A percentile compares a stretch with the other conserved stretches of the same genome.
These are phyloP conservation scores for Monilinia fructigena DNA, from an alignment of 2,329 filamentous ascomycete species.

Conservation along the genomic window DNA sequence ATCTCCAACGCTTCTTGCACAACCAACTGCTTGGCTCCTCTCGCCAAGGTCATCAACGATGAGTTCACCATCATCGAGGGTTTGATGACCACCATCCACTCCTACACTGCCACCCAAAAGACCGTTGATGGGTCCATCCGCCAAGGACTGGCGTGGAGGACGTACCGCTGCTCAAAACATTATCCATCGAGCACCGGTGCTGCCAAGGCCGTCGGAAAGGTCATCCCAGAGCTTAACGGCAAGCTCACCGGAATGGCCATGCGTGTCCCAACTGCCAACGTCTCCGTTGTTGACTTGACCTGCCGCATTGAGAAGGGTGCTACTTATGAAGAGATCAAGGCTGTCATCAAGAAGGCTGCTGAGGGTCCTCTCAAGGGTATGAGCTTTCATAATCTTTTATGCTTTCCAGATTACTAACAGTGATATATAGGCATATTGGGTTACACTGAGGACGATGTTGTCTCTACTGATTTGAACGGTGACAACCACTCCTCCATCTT, in stretches of 20 bases:
- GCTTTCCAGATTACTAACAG: slow-evolving; percentile 23
- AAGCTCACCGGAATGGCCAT: slow-evolving; percentile 99
- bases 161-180: slow-evolving; percentile 99
- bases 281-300: slow-evolving; percentile 98
- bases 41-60: slow-evolving; percentile 99
- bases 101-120: slow-evolving; percentile 99
- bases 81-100: slow-evolving; percentile 99
- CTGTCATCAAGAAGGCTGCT: slow-evolving; percentile 81
- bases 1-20: slow-evolving; percentile 99
- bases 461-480: slow-evolving; percentile 92
- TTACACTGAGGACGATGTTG: slow-evolving; percentile 96
- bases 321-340: slow-evolving; percentile 89
- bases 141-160: slow-evolving; percentile 99
- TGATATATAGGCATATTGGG: slow-evolving; percentile 67
- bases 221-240: slow-evolving; percentile 96
- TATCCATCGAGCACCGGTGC: slow-evolving; percentile 98
- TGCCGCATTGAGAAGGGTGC: slow-evolving; percentile 89
- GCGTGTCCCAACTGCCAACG: slow-evolving; percentile 98
- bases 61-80: slow-evolving; percentile 97
- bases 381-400: slow-evolving; percentile 37
- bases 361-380: slow-evolving; percentile 82
- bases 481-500: slow-evolving; percentile 96
- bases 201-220: slow-evolving; percentile 99
- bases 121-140: slow-evolving; percentile 96
- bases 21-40: slow-evolving; percentile 99